Evolutionary conservation across 495 filamentous ascomycete species (phyloP).

Genomic region (Lasiosphaeria hispida): DNA sequence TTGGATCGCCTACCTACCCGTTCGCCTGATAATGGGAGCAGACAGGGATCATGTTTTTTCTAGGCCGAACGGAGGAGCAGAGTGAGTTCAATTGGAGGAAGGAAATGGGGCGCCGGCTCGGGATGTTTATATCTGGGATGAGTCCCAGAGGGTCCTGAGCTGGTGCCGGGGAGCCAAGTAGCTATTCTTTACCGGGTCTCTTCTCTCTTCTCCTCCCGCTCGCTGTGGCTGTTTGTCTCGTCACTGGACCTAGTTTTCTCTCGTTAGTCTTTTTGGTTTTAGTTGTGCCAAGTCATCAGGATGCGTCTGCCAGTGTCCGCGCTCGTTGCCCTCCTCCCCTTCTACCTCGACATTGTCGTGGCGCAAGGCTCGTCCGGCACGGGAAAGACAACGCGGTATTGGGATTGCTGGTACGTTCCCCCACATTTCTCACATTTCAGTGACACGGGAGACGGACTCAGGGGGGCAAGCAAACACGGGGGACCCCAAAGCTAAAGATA

Average conservation of each 20-base stretch:
- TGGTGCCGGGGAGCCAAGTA: too few relatives aligned
- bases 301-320: slow-evolving; percentile 28
- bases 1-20: slow-evolving; percentile 2
- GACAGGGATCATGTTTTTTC: not conserved
- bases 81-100: too few relatives aligned
- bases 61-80: not conserved
- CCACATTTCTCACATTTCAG: not conserved
- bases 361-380: slow-evolving; percentile 34
- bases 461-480: too few relatives aligned
- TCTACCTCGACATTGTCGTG: slow-evolving; percentile 19
- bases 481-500: not conserved
- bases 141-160: too few relatives aligned
- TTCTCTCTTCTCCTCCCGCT: not conserved
- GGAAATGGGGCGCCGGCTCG: too few relatives aligned
- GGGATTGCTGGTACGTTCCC: slow-evolving; percentile 57
- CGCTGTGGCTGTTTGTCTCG: not conserved
- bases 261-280: not conserved
- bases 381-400: slow-evolving; percentile 63
- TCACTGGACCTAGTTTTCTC: not conserved
- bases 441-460: not conserved
- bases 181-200: too few relatives aligned
- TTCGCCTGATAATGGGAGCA: not conserved
- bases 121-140: too few relatives aligned
- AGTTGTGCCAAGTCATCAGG: slow-evolving; percentile 5
- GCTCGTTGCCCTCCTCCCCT: slow-evolving; percentile 23